Conservation (phyloP, 2,329 filamentous ascomycete species). For the Pleoardoris graminearum region DNA sequence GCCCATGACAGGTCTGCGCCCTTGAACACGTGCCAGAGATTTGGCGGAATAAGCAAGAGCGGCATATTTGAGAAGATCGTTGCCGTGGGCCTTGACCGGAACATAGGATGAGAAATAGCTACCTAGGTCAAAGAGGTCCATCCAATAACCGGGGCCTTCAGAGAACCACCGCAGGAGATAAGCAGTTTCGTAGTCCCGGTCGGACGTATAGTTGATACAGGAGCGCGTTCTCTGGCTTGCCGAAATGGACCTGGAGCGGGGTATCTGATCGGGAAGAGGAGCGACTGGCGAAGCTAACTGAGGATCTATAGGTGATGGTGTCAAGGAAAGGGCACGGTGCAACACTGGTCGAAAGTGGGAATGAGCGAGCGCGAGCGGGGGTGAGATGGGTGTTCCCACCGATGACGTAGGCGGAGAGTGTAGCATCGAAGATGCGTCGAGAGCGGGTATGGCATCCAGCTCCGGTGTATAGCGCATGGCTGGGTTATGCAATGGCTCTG, state of each 20-base stretch:
- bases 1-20: conserved; percentile 55
- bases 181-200: conserved; percentile 59
- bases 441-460: conserved; percentile 31
- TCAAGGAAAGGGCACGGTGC: conserved; percentile 29
- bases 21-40: conserved; percentile 60
- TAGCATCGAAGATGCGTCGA: conserved; percentile 22
- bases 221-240: conserved; percentile 30
- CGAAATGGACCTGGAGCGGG: conserved; percentile 30
- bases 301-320: conserved; percentile 42
- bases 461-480: conserved; percentile 45
- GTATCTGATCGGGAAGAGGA: conserved; percentile 27
- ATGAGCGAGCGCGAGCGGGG: conserved; percentile 50
- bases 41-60: conserved; percentile 66
- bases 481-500: conserved; percentile 22
- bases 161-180: conserved; percentile 64
- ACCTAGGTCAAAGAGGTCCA: conserved; percentile 59
- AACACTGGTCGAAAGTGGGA: conserved; percentile 61
- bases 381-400: conserved; percentile 44
- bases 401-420: conserved; percentile 37
- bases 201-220: conserved; percentile 22
- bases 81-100: conserved; percentile 58
- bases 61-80: conserved; percentile 57
- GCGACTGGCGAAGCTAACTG: conserved; percentile 38
- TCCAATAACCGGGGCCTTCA: conserved; percentile 63
- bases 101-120: conserved; percentile 65